Evolutionary conservation across 139 green algal species (phyloP), one percentile per base, ranked within the genome.

Genomic region (Chara braunii): DNA sequence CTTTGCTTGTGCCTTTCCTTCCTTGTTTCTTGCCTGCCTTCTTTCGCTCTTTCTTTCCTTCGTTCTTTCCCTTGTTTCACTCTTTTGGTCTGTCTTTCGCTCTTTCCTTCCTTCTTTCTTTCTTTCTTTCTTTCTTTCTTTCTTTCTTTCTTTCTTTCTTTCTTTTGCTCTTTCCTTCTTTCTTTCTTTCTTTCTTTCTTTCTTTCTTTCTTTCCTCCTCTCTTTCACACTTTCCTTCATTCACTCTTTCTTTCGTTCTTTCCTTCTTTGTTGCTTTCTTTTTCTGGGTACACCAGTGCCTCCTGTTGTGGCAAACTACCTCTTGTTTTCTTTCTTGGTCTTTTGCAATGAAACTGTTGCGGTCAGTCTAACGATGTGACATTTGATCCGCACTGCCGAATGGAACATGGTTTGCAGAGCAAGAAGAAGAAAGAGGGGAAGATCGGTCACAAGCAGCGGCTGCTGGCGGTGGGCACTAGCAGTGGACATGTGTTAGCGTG

Each of bases 401-500:
- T 59, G 22, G 18, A 23, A 59, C 14, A 14, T n/a, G 55, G 8
- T 44, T 64, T 42, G 12, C 43, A 43, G 43, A 12, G 18, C 43
- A 60, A 67, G 58, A 63, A 67, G 43, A 68, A 70, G 60, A 29
- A 7, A 23, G 26, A 33, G 18, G 45, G 43, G 32, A 26, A n/a
- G n/a, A 62, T 6, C 9, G 12, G 18, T n/a, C n/a, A n/a, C n/a
- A n/a, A n/a, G n/a, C n/a, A n/a, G 45, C 18, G 5, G 5, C 60
- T 70, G 3, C 14, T 79, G 1, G 56, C 56, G 14, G 69, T 82
- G 29, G 84, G 83, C 30, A 85, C 68, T 22, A 68, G 61, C 8
- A 51, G 68, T 18, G 84, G 84, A 14, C 72, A 80, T 29, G 76
- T 90, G 2, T 74, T 78, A 48, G 58, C 70, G 2, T 88, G 77